phyloP scores from a whole-genome alignment of 306 rosid genomes.

The Arachis stenosperma region DNA sequence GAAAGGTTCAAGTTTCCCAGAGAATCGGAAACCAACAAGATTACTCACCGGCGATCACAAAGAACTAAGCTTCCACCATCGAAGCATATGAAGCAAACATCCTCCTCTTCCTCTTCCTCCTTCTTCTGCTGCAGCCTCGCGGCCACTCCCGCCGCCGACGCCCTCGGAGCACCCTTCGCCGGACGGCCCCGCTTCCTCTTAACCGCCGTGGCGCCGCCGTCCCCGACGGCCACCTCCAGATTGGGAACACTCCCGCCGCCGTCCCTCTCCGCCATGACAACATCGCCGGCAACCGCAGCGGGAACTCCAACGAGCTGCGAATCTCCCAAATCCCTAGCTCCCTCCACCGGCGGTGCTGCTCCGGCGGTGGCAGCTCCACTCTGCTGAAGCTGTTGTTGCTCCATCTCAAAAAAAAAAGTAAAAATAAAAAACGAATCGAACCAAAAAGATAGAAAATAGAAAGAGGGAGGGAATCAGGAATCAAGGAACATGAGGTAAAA shows the following conservation, averaged over 20 bases:
- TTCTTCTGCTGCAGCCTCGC: slow-evolving; percentile 34
- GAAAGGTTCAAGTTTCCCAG: not conserved
- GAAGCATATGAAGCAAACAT: slow-evolving; percentile 94
- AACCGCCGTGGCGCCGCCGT: slow-evolving; percentile 34
- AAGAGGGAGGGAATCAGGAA: slow-evolving; percentile 11
- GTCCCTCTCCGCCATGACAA: slow-evolving; percentile 29
- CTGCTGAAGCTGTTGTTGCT: slow-evolving; percentile 31
- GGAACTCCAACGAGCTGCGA: slow-evolving; percentile 48
- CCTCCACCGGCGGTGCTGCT: not conserved
- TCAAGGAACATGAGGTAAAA: slow-evolving; percentile 36
- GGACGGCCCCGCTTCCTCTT: slow-evolving; percentile 84
- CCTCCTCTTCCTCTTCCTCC: slow-evolving; percentile 70
- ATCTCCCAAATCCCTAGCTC: slow-evolving; percentile 34
- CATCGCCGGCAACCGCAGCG: slow-evolving; percentile 2
- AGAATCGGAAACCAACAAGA: not conserved
- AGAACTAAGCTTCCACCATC: slow-evolving; percentile 98
- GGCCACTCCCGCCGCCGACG: slow-evolving; percentile 34
- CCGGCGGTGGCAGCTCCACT: slow-evolving; percentile 8
- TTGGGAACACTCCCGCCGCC: slow-evolving; percentile 12
- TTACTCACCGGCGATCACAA: slow-evolving; percentile 96
- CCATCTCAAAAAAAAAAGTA: slow-evolving; percentile 24
- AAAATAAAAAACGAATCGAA: slow-evolving; percentile 22
- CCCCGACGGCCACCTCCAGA: slow-evolving; percentile 26
- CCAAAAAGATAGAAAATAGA: not conserved
- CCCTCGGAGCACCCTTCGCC: slow-evolving; percentile 51